Base-by-base conservation (phyloP, 805 yeast species). In the Wickerhamiella sorbophila region DNA sequence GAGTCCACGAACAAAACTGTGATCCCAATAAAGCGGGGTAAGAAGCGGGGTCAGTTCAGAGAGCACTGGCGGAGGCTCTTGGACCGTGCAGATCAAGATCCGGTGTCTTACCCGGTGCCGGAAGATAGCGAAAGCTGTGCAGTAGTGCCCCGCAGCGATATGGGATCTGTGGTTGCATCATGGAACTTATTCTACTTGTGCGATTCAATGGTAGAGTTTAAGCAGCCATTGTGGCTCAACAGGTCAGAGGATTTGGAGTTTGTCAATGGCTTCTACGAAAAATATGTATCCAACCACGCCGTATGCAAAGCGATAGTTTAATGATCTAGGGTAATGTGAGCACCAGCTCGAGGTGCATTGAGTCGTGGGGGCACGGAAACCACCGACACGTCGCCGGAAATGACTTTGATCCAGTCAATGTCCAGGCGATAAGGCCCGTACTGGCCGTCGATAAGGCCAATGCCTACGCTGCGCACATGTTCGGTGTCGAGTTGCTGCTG, bases 401-500 rank as follows among this genome's bases (percentile, higher is more conserved):
- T 69, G 22, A 74, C 85, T 55, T 77, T 80, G 44, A 83, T 69
- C 71, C 79, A 77, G 51, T 80, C 91, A 33, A 83, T 61, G 45
- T 79, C 71, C 46, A 83, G 65, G 33, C 71, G 67, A 57, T 67
- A 83, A 2, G 87, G 85, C 0, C 94, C 94, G 50, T 74, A 77
- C 56, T 75, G 79, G 43, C 77, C 72, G 57, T 84, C 94, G 38
- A 80, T 67, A 34, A 83, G 69, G 6, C 94, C 91, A 27, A 83
- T 61, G 1, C 94, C 94, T 16, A 83, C 64, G 3, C 87, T 77
- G 52, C 76, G 75, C 40, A 83, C 73, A 48, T 73, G 72, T 17
- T 72, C 65, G 51, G 71, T 74, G 56, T 82, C 79, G 57, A 83
- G 63, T 26, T 65, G 67, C 40, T 65, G 64, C 50, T 74, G 77